These are phyloP conservation scores for Chaetomium cochliodes DNA, from an alignment of 495 filamentous ascomycete genomes.

Conservation along the genomic window DNA sequence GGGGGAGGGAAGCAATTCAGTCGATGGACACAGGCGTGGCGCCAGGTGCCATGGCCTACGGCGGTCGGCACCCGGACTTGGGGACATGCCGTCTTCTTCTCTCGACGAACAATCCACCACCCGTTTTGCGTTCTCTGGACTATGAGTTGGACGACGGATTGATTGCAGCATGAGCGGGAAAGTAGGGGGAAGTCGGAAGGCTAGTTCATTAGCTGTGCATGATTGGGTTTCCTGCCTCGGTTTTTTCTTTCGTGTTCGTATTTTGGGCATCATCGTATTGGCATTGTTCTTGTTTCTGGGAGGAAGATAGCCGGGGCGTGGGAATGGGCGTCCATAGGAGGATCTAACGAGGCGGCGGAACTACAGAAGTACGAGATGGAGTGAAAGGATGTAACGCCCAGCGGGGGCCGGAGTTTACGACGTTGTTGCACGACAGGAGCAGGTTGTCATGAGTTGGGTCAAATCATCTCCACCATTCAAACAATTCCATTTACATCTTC, in stretches of 20 bases:
- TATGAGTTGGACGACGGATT: background rate
- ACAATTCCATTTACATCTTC: background rate
- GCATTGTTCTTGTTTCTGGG: constrained; percentile 21
- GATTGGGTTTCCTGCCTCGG: constrained; percentile 7
- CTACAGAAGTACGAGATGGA: background rate
- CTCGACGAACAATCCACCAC: background rate
- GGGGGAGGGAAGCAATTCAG: background rate
- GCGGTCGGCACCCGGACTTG: background rate
- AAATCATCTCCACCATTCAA: background rate
- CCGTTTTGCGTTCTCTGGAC: background rate
- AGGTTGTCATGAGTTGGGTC: background rate
- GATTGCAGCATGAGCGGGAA: background rate
- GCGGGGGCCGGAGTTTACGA: background rate
- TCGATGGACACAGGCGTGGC: background rate
- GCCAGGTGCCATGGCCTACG: background rate
- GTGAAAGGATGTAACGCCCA: background rate
- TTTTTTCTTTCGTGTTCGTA: constrained; percentile 13
- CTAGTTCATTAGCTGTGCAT: constrained; percentile 13
- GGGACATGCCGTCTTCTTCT: background rate
- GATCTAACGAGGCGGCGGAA: background rate
- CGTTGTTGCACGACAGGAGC: background rate
- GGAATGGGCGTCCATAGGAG: constrained; percentile 1
- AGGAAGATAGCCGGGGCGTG: constrained; percentile 4
- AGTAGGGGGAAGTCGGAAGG: background rate
- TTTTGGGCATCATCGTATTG: constrained; percentile 16